Conservation (phyloP, 768 basidiomycete genomes). For the Calvatia gigantea region DNA sequence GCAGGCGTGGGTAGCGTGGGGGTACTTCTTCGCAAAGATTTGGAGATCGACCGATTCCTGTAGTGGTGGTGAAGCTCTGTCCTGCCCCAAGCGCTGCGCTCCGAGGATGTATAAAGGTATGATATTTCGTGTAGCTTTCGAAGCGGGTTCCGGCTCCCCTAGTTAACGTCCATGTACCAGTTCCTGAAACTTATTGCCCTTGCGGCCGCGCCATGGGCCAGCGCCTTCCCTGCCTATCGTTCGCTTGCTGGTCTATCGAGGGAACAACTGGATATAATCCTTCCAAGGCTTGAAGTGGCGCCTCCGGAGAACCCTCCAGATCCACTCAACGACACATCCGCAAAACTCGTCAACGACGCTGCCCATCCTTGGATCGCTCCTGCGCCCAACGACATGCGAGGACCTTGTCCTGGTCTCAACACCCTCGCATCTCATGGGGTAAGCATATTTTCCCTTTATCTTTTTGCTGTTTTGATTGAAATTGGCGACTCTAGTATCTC, state of each 20-base stretch:
- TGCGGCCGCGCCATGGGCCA: not conserved
- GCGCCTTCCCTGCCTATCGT: conserved; percentile 9
- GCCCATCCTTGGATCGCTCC: conserved; percentile 13
- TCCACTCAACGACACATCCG: conserved; percentile 8
- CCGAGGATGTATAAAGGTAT: too few relatives aligned
- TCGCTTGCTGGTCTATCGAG: conserved; percentile 11
- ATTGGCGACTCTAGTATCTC: conserved; percentile 10
- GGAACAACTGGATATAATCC: not conserved
- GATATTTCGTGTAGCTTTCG: too few relatives aligned
- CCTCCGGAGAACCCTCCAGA: not conserved
- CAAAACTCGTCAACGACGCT: conserved; percentile 17
- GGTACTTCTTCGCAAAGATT: too few relatives aligned
- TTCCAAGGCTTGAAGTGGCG: not conserved
- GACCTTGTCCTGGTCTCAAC: conserved; percentile 16
- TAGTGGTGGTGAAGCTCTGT: too few relatives aligned
- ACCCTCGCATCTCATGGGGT: conserved; percentile 16
- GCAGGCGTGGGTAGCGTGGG: too few relatives aligned
- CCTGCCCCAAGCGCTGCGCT: too few relatives aligned
- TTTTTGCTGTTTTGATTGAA: not conserved
- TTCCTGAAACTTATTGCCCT: not conserved
- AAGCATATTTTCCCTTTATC: not conserved
- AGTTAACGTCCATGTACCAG: too few relatives aligned
- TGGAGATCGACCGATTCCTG: too few relatives aligned
- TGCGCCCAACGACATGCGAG: conserved; percentile 8
- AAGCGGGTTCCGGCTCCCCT: too few relatives aligned